Evolutionary conservation across 305 asterid genomes (phyloP).

Genomic region (Caryopteris hybrid): DNA sequence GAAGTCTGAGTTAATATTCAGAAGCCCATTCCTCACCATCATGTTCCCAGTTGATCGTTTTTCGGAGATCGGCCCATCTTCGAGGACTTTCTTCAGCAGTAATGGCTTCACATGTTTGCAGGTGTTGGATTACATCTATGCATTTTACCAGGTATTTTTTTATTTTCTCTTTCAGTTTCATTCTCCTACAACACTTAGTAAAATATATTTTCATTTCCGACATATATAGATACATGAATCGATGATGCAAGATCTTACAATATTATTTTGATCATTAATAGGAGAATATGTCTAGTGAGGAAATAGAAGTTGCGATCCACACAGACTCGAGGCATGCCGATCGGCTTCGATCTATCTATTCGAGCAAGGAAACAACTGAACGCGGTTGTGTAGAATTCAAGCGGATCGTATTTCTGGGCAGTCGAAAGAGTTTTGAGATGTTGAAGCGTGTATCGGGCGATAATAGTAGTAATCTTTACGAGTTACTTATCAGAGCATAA

Average conservation of each 20-base stretch:
- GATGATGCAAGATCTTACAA: not conserved
- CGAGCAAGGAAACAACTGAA: conserved; percentile 47
- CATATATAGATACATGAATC: not conserved
- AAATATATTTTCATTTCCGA: too few species aligned
- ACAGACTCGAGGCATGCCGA: conserved; percentile 94
- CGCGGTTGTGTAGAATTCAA: conserved; percentile 39
- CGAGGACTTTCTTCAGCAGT: conserved; percentile 77
- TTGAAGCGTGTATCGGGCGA: conserved; percentile 87
- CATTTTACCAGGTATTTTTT: conserved; percentile 85
- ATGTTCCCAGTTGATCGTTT: conserved; percentile 91
- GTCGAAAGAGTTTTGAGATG: conserved; percentile 92
- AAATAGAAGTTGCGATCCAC: conserved; percentile 77
- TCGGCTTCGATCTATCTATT: conserved; percentile 54
- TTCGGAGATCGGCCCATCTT: conserved; percentile 84
- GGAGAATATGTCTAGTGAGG: conserved; percentile 76
- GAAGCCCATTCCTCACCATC: conserved; percentile 72
- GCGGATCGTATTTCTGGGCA: conserved; percentile 80
- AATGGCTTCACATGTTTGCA: conserved; percentile 82
- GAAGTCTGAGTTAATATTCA: conserved; percentile 65
- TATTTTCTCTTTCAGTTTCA: too few species aligned
- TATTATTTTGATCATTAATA: conserved; percentile 12
- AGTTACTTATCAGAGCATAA: conserved; percentile 75
- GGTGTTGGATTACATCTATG: conserved; percentile 65
- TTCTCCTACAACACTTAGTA: too few species aligned
- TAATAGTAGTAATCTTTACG: conserved; percentile 64